These are phyloP conservation scores for Recurvomyces mirabilis DNA, from an alignment of 495 filamentous ascomycete species.

Conservation along the genomic window DNA sequence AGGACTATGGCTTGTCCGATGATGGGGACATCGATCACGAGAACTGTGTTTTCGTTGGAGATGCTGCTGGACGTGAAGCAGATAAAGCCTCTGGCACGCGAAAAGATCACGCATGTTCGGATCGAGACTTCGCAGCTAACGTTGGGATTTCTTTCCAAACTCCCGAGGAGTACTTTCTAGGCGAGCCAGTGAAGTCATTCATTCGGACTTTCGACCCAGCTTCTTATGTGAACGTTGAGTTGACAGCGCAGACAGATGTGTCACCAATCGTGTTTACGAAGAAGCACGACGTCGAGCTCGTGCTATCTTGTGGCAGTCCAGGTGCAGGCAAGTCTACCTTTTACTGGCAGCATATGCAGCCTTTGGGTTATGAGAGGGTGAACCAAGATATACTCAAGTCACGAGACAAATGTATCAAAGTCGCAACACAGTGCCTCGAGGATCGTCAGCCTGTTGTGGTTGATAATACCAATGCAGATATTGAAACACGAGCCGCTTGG, in stretches of 20 bases:
- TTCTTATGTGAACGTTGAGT: constrained; percentile 33
- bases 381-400: constrained; percentile 89
- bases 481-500: constrained; percentile 64
- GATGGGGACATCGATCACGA: constrained; percentile 50
- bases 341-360: constrained; percentile 66
- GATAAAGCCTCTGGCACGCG: constrained; percentile 25
- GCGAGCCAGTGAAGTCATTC: constrained; percentile 49
- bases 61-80: constrained; percentile 57
- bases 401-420: constrained; percentile 73
- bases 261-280: constrained; percentile 43
- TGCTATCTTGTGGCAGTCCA: constrained; percentile 79
- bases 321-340: constrained; percentile 87
- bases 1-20: constrained; percentile 58
- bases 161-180: constrained; percentile 84
- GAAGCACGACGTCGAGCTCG: constrained; percentile 56
- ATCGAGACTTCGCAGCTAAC: constrained; percentile 69
- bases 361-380: constrained; percentile 69
- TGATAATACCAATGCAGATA: constrained; percentile 87
- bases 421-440: constrained; percentile 51
- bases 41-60: constrained; percentile 75
- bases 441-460: constrained; percentile 59
- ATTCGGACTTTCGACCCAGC: constrained; percentile 55
- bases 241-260: constrained; percentile 24
- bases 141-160: constrained; percentile 68
- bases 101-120: constrained; percentile 65